Conservation (phyloP, 2,329 filamentous ascomycete species). For the Beauveria caledonica region DNA sequence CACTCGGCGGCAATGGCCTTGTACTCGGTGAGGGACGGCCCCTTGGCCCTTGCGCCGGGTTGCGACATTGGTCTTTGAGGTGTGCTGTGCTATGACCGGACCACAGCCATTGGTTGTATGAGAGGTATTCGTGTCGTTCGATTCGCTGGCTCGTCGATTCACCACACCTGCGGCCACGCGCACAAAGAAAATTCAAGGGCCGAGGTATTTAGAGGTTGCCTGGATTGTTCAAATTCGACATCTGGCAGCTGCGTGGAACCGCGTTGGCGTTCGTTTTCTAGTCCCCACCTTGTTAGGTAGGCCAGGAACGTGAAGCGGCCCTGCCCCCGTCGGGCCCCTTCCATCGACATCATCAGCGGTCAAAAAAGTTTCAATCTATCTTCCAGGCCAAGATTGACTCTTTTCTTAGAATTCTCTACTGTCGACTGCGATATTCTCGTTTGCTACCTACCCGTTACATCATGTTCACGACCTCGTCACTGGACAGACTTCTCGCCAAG, state of each 20-base stretch:
- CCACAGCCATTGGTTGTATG: background rate
- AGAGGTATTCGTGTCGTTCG: background rate
- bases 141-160: background rate
- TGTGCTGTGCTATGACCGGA: constrained; percentile 4
- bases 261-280: background rate
- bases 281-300: constrained; percentile 1
- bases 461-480: background rate
- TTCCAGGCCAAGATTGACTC: too few relatives aligned
- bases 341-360: background rate
- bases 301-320: background rate
- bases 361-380: background rate
- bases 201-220: background rate
- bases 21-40: constrained; percentile 33
- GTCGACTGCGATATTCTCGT: background rate
- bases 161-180: background rate
- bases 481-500: background rate
- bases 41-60: constrained; percentile 6
- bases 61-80: constrained; percentile 5
- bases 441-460: background rate
- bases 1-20: constrained; percentile 45
- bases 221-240: background rate
- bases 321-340: background rate
- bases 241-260: background rate
- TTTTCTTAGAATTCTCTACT: background rate
- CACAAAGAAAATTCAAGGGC: background rate